These are phyloP conservation scores for Coemansia linderi DNA, from an alignment of 371 early-diverging fungal species.

Conservation along the genomic window DNA sequence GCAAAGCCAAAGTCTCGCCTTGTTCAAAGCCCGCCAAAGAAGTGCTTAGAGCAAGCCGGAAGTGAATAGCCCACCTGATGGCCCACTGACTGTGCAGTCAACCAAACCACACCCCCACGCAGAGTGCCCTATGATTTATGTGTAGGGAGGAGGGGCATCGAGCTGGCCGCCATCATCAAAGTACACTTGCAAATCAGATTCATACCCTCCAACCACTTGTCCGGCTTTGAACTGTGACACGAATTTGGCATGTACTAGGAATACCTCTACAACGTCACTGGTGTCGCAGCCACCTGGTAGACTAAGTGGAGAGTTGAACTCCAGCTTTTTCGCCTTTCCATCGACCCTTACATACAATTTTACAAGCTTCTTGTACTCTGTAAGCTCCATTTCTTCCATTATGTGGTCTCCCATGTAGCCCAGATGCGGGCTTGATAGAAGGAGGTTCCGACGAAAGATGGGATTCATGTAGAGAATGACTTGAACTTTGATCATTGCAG, in stretches of 20 bases:
- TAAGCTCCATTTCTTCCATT: background rate
- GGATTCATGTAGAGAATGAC: conserved; percentile 1
- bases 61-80: background rate
- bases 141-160: background rate
- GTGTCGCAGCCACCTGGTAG: background rate
- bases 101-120: background rate
- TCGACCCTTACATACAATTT: background rate
- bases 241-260: background rate
- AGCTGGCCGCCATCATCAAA: background rate
- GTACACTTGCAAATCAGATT: background rate
- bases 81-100: background rate
- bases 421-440: background rate
- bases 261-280: background rate
- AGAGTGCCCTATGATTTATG: background rate
- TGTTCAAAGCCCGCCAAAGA: background rate
- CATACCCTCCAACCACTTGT: background rate
- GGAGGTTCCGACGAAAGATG: background rate
- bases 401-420: background rate
- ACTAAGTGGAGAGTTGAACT: background rate
- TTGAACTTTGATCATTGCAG: background rate
- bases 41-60: background rate
- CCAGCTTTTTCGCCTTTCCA: background rate
- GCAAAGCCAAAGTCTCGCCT: background rate
- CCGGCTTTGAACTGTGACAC: background rate
- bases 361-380: background rate